Conservation (phyloP, 495 filamentous ascomycete genomes). For the Oidiodendron maius region DNA sequence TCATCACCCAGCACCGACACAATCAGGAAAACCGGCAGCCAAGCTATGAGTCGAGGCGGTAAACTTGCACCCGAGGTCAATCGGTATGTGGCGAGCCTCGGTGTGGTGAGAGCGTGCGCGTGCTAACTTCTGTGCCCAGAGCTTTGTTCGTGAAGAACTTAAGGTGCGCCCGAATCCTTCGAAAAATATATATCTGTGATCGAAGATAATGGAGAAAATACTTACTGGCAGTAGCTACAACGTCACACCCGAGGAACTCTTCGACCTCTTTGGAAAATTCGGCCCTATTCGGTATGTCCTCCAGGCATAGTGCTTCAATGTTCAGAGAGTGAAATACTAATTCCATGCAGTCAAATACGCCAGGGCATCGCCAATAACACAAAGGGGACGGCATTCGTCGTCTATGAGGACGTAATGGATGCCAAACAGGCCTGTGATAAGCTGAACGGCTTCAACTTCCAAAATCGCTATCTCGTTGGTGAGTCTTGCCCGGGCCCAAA, state of each 20-base stretch:
- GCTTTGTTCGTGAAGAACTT: slow-evolving; percentile 98
- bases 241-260: slow-evolving; percentile 89
- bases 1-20: background rate
- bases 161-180: slow-evolving; percentile 52
- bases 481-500: too few relatives aligned
- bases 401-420: slow-evolving; percentile 99
- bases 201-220: background rate
- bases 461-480: slow-evolving; percentile 99
- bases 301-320: background rate
- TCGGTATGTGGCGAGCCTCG: slow-evolving; percentile 54
- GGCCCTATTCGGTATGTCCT: slow-evolving; percentile 77
- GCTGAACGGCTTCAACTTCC: slow-evolving; percentile 99
- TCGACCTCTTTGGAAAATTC: slow-evolving; percentile 92
- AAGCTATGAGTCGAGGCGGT: slow-evolving; percentile 73
- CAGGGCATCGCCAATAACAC: slow-evolving; percentile 96
- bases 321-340: slow-evolving; percentile 22
- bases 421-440: slow-evolving; percentile 98
- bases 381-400: slow-evolving; percentile 97
- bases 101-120: slow-evolving; percentile 3
- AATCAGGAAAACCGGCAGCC: slow-evolving; percentile 12
- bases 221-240: slow-evolving; percentile 63
- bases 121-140: slow-evolving; percentile 42
- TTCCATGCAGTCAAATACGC: slow-evolving; percentile 71
- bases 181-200: too few relatives aligned
- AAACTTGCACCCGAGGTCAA: slow-evolving; percentile 97